Base-by-base conservation (phyloP, 2,329 filamentous ascomycete genomes). In the Fusarium acutatum region DNA sequence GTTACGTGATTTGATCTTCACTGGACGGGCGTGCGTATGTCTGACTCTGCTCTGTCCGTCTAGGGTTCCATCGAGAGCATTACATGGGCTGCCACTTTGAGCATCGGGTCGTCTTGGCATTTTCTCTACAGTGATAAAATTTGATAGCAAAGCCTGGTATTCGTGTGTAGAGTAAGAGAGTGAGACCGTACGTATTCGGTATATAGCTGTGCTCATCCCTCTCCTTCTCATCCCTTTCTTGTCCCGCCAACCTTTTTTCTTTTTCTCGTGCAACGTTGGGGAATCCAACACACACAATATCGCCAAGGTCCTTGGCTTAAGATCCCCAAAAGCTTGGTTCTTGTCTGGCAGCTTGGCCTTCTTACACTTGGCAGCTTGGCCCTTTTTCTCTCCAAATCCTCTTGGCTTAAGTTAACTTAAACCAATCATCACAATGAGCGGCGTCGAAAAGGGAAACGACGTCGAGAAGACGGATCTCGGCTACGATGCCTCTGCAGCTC, bases 391-490 rank as follows among this genome's bases (percentile, higher is more conserved):
- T 24, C 35, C 43, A 44, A 49, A 49, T 22, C 3, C 6, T 41
- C 35, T 30, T 38, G 41, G 32, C 43, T 37, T 40, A 26, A 26
- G 26, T 26, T 20, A 13, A 22, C 44, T 11, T 28, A 11, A 18
- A 11, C 37, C 28, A 49, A 20, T 37, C 30, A 12, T 30, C 56
- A 56, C 26, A 59, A 66, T 73, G 69, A 67, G 56, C 57, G 69
- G 63, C 47, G 60, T 67, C 43, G 50, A 57, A 41, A 72, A 53
- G 47, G 56, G 60, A 32, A 72, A 72, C 52, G 76, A 78, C 72
- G 69, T 73, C 65, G 76, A 78, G 57, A 78, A 78, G 76, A 73
- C 69, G 18, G 67, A 72, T 30, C 24, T 77, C 24, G 76, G 76
- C 56, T 75, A 77, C 54, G 73, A 78, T 67, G 64, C 56, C 49